Evolutionary conservation across 768 basidiomycete genomes (phyloP), one percentile per base, ranked within the genome.

Genomic region (Boletales sp.): DNA sequence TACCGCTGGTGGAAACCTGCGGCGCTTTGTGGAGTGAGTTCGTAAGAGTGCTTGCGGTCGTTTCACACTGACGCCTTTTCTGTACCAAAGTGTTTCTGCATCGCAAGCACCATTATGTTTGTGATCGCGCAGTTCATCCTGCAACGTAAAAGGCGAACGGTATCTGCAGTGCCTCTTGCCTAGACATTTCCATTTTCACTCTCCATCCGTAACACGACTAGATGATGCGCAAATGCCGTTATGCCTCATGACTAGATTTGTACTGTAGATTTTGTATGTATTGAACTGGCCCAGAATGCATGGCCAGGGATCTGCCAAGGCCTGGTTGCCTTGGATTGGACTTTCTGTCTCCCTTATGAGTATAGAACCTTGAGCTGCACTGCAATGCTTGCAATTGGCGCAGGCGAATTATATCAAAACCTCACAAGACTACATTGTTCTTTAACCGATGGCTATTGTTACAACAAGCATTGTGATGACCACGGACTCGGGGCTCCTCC

Each of bases 1-100:
- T 81, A 76, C 49, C 51, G 64, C 2, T 84, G 83, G 83, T 82
- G 79, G 78, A 69, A 71, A 41, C 78, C 81, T 5, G 74, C 74
- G 8, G 50, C 81, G 17, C 79, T 82, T 54, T 69, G 76, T 35
- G 82, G 79, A 48, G 66, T 72, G 54, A 51, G 59, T 42, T 14
- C 39, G 32, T 41, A 18, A 41, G 14, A 18, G 44, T 17, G n/a
- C 3, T n/a, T 40, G 19, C 8, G 39, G 14, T 37, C 33, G 6
- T 39, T 21, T 35, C 31, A n/a, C 28, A 5, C 44, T 59, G 49
- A 57, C 31, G 17, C 19, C 37, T 35, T 32, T 33, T 6, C 32
- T 39, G 5, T 37, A n/a, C 38, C 17, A 9, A 25, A 64, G 61
- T 52, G 49, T 44, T 44, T 64, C 21, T 50, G 43, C 39, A 10